Conservation (phyloP, 2,329 filamentous ascomycete genomes). For the Neoascochyta sp. region DNA sequence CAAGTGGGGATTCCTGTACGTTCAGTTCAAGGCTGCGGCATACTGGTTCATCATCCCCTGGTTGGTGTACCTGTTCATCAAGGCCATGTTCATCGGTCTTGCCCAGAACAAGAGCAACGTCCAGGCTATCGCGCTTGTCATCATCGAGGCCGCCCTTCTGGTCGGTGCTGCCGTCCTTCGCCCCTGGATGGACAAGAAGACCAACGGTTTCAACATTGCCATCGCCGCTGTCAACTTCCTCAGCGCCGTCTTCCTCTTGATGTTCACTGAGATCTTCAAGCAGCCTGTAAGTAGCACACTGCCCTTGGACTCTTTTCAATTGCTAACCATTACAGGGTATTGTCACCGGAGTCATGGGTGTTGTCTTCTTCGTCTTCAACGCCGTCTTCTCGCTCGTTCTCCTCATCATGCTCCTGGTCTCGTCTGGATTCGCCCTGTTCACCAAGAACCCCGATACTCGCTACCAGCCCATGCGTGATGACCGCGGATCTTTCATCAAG, state of each 20-base stretch:
- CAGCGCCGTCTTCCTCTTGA: conserved; percentile 81
- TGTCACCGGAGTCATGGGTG: conserved; percentile 82
- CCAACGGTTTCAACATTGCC: conserved; percentile 92
- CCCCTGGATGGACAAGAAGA: conserved; percentile 99
- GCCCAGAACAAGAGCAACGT: conserved; percentile 66
- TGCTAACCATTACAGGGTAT: conserved; percentile 52
- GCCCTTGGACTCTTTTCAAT: background rate
- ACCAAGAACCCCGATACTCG: conserved; percentile 92
- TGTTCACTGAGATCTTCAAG: conserved; percentile 84
- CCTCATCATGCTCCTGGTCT: conserved; percentile 75
- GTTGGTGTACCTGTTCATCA: conserved; percentile 75
- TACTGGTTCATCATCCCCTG: conserved; percentile 91
- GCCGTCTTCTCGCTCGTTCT: conserved; percentile 78
- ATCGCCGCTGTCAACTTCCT: conserved; percentile 88
- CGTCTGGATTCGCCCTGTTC: conserved; percentile 74
- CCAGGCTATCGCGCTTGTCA: conserved; percentile 76
- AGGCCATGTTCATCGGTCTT: conserved; percentile 84
- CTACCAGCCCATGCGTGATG: conserved; percentile 95
- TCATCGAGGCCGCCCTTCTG: conserved; percentile 76
- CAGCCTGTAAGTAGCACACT: conserved; percentile 58
- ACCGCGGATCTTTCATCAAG: conserved; percentile 96
- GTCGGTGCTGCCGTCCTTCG: conserved; percentile 75
- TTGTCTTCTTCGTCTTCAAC: conserved; percentile 85
- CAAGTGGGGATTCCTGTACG: conserved; percentile 98
- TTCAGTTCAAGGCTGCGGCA: conserved; percentile 90